Conservation (phyloP, 2,329 filamentous ascomycete genomes). For the Phaeosphaeria sp. region DNA sequence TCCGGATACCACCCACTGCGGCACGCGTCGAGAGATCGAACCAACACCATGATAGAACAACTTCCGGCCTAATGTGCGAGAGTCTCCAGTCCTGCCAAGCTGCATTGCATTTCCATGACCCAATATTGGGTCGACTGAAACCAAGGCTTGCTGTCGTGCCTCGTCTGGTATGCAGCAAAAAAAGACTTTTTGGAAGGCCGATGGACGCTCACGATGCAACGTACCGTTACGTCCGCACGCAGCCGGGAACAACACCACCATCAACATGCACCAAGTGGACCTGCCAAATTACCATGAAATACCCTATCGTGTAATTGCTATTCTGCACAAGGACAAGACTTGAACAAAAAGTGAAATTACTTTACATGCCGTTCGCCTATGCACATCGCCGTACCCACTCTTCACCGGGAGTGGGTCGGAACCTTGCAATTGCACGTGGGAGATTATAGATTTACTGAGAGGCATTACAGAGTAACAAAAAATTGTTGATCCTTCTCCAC, state of each 20-base stretch:
- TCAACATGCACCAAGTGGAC: not conserved
- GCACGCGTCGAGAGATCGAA: not conserved
- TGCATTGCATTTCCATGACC: constrained; percentile 1
- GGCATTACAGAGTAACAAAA: not conserved
- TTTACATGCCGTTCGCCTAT: too few species aligned
- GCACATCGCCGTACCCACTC: not conserved
- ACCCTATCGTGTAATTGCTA: not conserved
- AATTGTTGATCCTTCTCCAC: not conserved
- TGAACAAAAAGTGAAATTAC: too few species aligned
- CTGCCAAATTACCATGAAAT: not conserved
- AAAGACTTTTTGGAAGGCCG: constrained; percentile 2
- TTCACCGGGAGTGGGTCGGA: not conserved
- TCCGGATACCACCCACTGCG: not conserved
- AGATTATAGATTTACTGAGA: not conserved
- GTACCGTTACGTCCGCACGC: constrained; percentile 16
- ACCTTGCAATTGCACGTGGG: not conserved
- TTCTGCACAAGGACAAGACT: too few species aligned
- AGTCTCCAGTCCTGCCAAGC: not conserved
- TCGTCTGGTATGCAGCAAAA: constrained; percentile 15
- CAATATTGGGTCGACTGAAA: not conserved
- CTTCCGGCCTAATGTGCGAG: not conserved
- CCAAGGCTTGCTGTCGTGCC: constrained; percentile 7
- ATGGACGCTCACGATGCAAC: constrained; percentile 41
- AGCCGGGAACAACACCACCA: not conserved
- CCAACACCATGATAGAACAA: not conserved